A percentile compares a stretch with the other conserved stretches of the same genome.
Conservation (phyloP, 495 filamentous ascomycete genomes). For the Aspergillus coremiiformis region DNA sequence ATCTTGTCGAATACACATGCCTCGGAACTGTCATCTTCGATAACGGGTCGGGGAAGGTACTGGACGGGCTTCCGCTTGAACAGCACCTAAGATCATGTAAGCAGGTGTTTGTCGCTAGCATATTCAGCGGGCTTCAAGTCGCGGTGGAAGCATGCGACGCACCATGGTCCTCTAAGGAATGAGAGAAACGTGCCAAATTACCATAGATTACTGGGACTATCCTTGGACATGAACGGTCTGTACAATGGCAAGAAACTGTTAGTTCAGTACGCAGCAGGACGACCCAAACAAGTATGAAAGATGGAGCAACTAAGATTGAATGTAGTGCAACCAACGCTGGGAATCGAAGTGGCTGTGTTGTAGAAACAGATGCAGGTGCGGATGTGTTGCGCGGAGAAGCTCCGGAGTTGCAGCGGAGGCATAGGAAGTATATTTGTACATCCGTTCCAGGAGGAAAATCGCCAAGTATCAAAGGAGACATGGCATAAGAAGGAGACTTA, state of each 20-base stretch:
- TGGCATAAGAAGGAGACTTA: conserved; percentile 13
- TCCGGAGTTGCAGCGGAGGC: background rate
- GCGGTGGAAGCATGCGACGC: conserved; percentile 6
- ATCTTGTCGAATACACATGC: conserved; percentile 36
- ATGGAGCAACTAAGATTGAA: background rate
- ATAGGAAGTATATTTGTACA: background rate
- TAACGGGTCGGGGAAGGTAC: conserved; percentile 61
- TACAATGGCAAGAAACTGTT: background rate
- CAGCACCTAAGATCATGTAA: conserved; percentile 58
- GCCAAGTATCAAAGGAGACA: background rate
- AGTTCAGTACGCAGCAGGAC: background rate
- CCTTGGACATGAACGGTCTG: background rate
- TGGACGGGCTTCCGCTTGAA: conserved; percentile 96
- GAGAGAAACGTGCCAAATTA: conserved; percentile 24
- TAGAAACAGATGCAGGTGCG: background rate
- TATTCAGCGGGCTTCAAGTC: background rate
- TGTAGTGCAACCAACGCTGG: background rate
- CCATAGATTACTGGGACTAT: conserved; percentile 15
- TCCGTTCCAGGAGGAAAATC: background rate
- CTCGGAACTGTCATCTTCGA: conserved; percentile 75
- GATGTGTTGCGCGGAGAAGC: background rate
- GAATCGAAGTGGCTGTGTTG: background rate
- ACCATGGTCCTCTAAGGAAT: conserved; percentile 33
- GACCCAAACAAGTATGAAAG: no score
- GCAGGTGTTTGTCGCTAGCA: background rate